phyloP scores from a whole-genome alignment of 169 alveolate genomes.

The Plasmodium coatneyi region DNA sequence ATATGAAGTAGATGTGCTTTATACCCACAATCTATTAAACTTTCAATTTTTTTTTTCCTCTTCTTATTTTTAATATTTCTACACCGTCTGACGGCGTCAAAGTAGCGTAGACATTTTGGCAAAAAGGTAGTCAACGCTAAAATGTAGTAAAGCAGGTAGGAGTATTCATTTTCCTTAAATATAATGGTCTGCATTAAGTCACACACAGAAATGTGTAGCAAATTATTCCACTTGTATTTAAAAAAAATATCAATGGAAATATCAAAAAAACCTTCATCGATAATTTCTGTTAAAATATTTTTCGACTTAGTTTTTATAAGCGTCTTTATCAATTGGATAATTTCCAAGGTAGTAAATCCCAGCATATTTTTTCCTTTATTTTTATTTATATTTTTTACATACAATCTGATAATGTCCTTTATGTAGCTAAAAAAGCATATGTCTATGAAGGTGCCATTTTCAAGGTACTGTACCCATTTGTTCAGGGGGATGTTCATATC shows the following conservation, averaged over 20 bases:
- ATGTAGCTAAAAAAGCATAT: conserved; percentile 48
- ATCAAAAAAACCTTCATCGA: conserved; percentile 67
- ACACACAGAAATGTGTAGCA: conserved; percentile 68
- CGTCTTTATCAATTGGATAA: conserved; percentile 61
- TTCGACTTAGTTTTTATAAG: conserved; percentile 55
- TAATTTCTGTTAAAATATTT: conserved; percentile 58
- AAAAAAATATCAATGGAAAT: conserved; percentile 70
- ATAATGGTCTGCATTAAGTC: conserved; percentile 64
- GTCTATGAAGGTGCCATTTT: conserved; percentile 31
- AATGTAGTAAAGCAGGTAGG: conserved; percentile 38
- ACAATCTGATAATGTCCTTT: conserved; percentile 50
- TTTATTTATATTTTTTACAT: conserved; percentile 56
- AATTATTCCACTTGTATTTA: conserved; percentile 63
- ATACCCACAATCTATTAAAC: conserved; percentile 67
- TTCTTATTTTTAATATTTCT: conserved; percentile 60
- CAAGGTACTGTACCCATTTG: conserved; percentile 52
- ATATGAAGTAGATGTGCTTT: conserved; percentile 64
- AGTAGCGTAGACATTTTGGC: conserved; percentile 57
- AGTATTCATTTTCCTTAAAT: conserved; percentile 67
- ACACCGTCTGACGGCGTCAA: conserved; percentile 59
- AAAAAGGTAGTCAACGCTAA: conserved; percentile 58
- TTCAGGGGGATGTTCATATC: conserved; percentile 17
- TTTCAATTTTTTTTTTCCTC: conserved; percentile 61
- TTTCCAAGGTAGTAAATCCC: conserved; percentile 64
- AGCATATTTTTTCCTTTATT: conserved; percentile 53